Conservation (phyloP, 345 rosid genomes). For the Adansonia digitata region DNA sequence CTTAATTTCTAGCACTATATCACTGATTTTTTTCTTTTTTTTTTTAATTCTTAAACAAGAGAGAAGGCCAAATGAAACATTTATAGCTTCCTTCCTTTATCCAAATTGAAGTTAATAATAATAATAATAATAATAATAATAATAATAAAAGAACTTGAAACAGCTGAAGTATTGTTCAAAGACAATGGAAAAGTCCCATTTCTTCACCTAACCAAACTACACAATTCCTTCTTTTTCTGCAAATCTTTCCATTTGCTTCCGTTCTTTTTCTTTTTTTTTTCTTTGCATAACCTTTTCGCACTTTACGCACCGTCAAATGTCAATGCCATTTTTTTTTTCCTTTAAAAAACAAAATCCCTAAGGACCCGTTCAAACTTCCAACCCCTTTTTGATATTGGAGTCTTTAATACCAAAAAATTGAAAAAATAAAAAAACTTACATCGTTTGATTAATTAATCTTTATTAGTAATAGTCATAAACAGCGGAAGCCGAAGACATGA, state of each 20-base stretch:
- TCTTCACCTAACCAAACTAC: conserved; percentile 22
- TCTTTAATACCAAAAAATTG: neutral
- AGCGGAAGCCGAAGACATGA: too few species aligned
- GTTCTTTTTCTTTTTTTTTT: neutral
- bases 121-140: too few species aligned
- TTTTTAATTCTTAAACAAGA: too few species aligned
- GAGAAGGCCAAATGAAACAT: neutral
- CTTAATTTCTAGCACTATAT: too few species aligned
- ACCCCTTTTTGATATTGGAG: neutral
- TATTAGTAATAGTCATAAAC: neutral
- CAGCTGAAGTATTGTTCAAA: too few species aligned
- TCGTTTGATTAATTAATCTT: neutral
- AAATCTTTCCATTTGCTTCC: neutral
- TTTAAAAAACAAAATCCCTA: neutral
- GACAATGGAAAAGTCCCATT: neutral
- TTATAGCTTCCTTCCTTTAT: neutral
- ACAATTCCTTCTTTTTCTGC: neutral
- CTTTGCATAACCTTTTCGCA: neutral
- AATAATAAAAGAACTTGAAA: too few species aligned
- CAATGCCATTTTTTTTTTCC: neutral
- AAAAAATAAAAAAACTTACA: too few species aligned
- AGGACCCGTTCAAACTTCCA: neutral
- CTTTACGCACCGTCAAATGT: neutral
- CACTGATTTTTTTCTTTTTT: too few species aligned
- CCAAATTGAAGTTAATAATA: neutral